Evolutionary conservation across 176 grass and related monocot genomes (phyloP), one percentile per base, ranked within the genome.

Genomic region (Oryza rufipogon): DNA sequence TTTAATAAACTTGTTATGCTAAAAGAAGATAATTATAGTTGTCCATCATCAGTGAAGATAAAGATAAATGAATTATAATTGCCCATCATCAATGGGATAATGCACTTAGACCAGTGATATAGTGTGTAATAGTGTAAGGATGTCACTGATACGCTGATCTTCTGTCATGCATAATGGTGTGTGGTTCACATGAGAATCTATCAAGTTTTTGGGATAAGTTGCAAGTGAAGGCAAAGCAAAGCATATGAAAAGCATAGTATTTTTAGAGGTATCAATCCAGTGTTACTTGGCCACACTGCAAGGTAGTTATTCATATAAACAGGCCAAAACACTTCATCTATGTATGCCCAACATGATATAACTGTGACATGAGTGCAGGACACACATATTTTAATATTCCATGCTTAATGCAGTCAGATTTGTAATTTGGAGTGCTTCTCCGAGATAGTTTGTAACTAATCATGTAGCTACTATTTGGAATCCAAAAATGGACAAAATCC

Each of bases 381-480:
- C 70, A 68, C 49, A 32, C 72, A 70, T 77, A 70, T 45, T 70
- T 14, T 36, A 81, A 69, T 82, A 73, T 25, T 13, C 68, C 48
- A 26, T 42, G 44, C 19, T 86, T 42, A 51, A 4, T 73, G 32
- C 64, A 30, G 68, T 64, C 17, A 7, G 8, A 54, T 66, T 64
- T 48, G 25, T 66, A 28, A 49, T 80, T 81, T 38, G 5, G 14
- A 74, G n/a, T 75, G 32, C 15, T 80, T 73, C 17, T 64, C 60
- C 33, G 38, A 66, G 63, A 67, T 13, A 26, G 25, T 86, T 6
- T 73, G 32, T 48, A 23, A 48, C 15, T 58, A 74, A 74, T 74
- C 9, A 0, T 41, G 56, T 13, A 54, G 6, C 9, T 38, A 13
- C 66, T 80, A n/a, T 66, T 73, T 32, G 44, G 61, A 26, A 64